These are phyloP conservation scores for Diaporthe velutina DNA, from an alignment of 2,329 filamentous ascomycete species.

Conservation along the genomic window DNA sequence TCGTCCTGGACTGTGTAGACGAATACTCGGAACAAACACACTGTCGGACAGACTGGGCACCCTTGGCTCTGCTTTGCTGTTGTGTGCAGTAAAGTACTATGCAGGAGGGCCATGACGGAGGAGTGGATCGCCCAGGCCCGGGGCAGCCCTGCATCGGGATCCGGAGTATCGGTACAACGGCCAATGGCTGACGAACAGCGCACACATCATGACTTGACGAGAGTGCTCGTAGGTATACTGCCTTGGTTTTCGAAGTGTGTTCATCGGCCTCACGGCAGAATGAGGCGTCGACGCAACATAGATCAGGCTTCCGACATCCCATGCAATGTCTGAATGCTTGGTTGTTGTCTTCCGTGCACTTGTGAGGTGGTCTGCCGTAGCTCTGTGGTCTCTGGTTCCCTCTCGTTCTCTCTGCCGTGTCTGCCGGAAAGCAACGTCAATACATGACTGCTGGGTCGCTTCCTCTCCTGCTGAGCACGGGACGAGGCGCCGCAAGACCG, in stretches of 20 bases:
- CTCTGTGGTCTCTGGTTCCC: not conserved
- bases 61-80: not conserved
- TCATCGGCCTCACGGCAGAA: not conserved
- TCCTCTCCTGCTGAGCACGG: not conserved
- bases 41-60: constrained; percentile 1
- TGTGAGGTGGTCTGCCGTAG: not conserved
- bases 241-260: not conserved
- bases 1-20: not conserved
- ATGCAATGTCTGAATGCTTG: too few species aligned
- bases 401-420: not conserved
- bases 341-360: too few species aligned
- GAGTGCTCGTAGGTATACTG: not conserved
- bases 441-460: not conserved
- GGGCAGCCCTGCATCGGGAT: constrained; percentile 24
- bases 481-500: not conserved
- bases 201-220: not conserved
- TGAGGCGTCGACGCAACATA: not conserved
- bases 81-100: not conserved
- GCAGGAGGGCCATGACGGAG: constrained; percentile 1
- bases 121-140: not conserved
- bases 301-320: not conserved
- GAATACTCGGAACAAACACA: not conserved
- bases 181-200: constrained; percentile 31
- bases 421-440: not conserved
- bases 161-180: constrained; percentile 12